Conservation (phyloP, 768 basidiomycete genomes). For the Termitomyces sp. region DNA sequence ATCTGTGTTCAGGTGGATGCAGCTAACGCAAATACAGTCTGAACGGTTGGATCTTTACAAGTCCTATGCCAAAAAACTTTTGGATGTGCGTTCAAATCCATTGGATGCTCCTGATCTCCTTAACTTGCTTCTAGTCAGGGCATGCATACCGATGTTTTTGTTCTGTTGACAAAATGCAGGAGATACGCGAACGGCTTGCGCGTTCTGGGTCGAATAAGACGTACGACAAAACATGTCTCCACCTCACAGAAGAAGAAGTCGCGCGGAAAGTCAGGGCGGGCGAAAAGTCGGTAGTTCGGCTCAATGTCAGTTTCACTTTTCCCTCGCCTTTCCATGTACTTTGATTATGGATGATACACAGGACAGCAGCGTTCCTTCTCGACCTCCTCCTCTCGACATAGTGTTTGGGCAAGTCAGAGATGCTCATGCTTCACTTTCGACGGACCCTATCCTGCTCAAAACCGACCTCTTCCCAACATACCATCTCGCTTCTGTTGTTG, state of each 20-base stretch:
- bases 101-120: neutral
- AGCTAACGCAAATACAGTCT: slow-evolving; percentile 47
- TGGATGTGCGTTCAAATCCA: slow-evolving; percentile 51
- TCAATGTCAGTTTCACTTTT: slow-evolving; percentile 59
- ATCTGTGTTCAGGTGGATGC: too few relatives aligned
- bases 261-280: slow-evolving; percentile 67
- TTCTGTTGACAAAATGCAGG: slow-evolving; percentile 60
- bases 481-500: slow-evolving; percentile 92
- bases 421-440: slow-evolving; percentile 72
- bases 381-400: slow-evolving; percentile 54
- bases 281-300: slow-evolving; percentile 76
- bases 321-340: neutral
- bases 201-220: slow-evolving; percentile 69
- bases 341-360: slow-evolving; percentile 19
- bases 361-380: slow-evolving; percentile 54
- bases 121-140: slow-evolving; percentile 49
- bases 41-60: slow-evolving; percentile 85
- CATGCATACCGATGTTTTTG: slow-evolving; percentile 97
- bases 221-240: slow-evolving; percentile 87
- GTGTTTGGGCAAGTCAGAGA: slow-evolving; percentile 75
- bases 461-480: slow-evolving; percentile 94
- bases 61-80: slow-evolving; percentile 62
- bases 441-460: slow-evolving; percentile 90
- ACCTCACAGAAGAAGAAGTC: slow-evolving; percentile 84
- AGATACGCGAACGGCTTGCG: slow-evolving; percentile 65